Evolutionary conservation across 2,329 filamentous ascomycete species (phyloP).

Genomic region (Phialocephala subalpina): DNA sequence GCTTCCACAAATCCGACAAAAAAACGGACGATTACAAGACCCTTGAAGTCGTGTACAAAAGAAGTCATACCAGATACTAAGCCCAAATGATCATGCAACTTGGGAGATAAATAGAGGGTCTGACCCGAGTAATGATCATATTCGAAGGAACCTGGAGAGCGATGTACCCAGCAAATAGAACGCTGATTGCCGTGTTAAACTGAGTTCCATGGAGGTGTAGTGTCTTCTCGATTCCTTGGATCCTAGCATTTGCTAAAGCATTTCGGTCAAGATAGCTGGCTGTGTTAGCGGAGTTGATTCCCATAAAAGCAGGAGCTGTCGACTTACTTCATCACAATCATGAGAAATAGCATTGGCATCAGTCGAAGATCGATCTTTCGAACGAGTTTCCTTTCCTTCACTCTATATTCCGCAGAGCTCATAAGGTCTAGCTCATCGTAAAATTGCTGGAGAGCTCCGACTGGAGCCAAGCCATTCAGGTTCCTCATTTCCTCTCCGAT

Average conservation of each 20-base stretch:
- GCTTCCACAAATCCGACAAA: constrained; percentile 44
- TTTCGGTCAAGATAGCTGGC: constrained; percentile 47
- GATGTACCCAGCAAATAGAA: constrained; percentile 43
- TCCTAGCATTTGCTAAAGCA: constrained; percentile 32
- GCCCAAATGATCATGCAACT: constrained; percentile 32
- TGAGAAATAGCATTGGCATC: constrained; percentile 32
- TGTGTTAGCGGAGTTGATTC: too few relatives aligned
- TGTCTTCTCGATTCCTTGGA: constrained; percentile 34
- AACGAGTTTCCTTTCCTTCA: constrained; percentile 26
- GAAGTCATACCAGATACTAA: constrained; percentile 54
- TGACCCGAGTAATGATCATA: constrained; percentile 46
- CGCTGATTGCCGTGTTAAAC: constrained; percentile 41
- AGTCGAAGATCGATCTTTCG: constrained; percentile 33
- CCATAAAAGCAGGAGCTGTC: too few relatives aligned
- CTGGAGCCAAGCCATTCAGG: too few relatives aligned
- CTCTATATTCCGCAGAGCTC: constrained; percentile 19
- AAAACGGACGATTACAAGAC: constrained; percentile 39
- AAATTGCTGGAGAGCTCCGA: too few relatives aligned
- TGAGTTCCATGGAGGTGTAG: constrained; percentile 48
- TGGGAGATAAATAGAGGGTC: constrained; percentile 41
- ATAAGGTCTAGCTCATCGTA: constrained; percentile 14
- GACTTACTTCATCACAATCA: constrained; percentile 34
- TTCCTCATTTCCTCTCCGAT: too few relatives aligned
- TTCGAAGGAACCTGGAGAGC: constrained; percentile 49
- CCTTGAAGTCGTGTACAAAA: constrained; percentile 42